Base-by-base conservation (phyloP, 345 rosid species). In the Citrus mangshanensis region DNA sequence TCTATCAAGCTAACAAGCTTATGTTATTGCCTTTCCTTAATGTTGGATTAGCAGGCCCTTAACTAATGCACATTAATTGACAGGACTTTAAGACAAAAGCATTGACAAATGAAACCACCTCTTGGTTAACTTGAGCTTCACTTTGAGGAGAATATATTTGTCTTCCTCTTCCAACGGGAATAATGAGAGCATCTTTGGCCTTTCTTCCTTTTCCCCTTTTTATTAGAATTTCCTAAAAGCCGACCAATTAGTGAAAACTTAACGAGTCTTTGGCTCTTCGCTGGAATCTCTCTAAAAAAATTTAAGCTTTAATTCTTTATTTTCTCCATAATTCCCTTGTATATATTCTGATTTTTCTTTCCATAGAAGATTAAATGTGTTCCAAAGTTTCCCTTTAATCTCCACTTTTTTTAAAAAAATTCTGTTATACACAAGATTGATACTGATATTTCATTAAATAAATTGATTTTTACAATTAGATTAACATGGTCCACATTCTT, bases 281-380 rank as follows among this genome's bases (percentile, higher is more conserved):
- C 21, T 21, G 42, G 42, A 54, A 24, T 73, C 21, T 34, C 49
- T 54, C 60, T 34, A 0, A 4, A 34, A n/a, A 13, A 3, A 13
- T 73, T 12, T 35, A n/a, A 14, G 55, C 30, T 35, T 40, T 8
- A 38, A 38, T 38, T 60, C 25, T 59, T 38, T 42, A 42, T 70
- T 37, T 37, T 73, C 68, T 74, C 37, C 22, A 38, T 37, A 60
- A 7, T 12, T 27, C 42, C 55, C 9, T 59, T 62, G 63, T 75
- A 62, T 10, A 63, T 75, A 75, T 75, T 75, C 70, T 42, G 42
- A 75, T 9, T 75, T 62, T 42, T 9, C 28, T 61, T 61, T 61
- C 14, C 37, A 3, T 24, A 37, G 58, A 74, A 24, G 51, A 60
- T 25, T 16, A 61, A 27, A 60, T 61, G 35, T 2, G 54, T 16